Evolutionary conservation across 176 grass and related monocot species (phyloP).

Genomic region (Juncus effusus): DNA sequence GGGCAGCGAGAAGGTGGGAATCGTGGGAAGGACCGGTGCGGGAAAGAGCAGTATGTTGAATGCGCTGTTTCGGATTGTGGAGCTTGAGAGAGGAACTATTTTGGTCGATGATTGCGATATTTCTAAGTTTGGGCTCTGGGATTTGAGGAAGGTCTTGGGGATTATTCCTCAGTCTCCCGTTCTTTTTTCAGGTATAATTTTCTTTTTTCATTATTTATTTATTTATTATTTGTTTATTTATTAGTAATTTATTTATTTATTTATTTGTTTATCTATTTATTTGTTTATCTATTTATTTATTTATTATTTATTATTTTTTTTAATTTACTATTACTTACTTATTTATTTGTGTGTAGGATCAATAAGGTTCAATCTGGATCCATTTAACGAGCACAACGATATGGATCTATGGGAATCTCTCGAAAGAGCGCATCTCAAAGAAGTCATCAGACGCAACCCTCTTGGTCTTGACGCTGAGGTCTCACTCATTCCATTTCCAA

Average conservation of each 20-base stretch:
- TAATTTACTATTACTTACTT: no score
- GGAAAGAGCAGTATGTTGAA: slow-evolving; percentile 99
- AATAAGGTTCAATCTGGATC: slow-evolving; percentile 97
- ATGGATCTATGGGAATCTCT: slow-evolving; percentile 96
- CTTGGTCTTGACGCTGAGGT: slow-evolving; percentile 92
- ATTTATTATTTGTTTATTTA: no score
- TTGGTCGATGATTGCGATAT: slow-evolving; percentile 76
- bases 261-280: no score
- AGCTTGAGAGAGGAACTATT: slow-evolving; percentile 76
- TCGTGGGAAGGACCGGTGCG: slow-evolving; percentile 94
- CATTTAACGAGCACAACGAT: slow-evolving; percentile 96
- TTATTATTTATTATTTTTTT: no score
- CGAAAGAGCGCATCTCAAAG: slow-evolving; percentile 97
- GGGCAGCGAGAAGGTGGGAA: slow-evolving; percentile 88
- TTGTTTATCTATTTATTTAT: no score
- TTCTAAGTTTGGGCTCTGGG: slow-evolving; percentile 91
- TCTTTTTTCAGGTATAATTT: slow-evolving; percentile 84
- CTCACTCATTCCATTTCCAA: neutral
- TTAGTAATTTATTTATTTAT: no score
- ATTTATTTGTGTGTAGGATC: slow-evolving; percentile 46
- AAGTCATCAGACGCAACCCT: slow-evolving; percentile 81
- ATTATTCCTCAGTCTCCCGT: slow-evolving; percentile 97
- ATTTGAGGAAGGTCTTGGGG: slow-evolving; percentile 87
- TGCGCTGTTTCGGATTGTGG: slow-evolving; percentile 91
- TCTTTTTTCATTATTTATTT: neutral